Conservation (phyloP, 2,329 filamentous ascomycete species). For the Hirsutella thompsonii region DNA sequence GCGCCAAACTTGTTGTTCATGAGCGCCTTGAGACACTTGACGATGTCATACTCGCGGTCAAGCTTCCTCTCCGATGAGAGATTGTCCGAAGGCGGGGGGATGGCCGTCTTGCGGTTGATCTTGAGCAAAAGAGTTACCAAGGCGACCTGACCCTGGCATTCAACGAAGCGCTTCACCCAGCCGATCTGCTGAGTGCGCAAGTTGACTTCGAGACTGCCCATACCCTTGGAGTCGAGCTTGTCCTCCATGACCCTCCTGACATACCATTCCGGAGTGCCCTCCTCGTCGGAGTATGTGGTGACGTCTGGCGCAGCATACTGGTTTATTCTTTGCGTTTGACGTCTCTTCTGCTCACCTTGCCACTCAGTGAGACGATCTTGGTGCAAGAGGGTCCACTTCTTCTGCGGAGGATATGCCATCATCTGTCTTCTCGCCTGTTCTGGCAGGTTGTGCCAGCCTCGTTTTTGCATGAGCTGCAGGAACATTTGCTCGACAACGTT, state of each 20-base stretch:
- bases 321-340: constrained; percentile 59
- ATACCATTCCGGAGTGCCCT: constrained; percentile 96
- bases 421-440: constrained; percentile 92
- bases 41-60: constrained; percentile 89
- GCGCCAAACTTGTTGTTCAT: constrained; percentile 99
- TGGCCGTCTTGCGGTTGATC: constrained; percentile 76
- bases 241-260: constrained; percentile 96
- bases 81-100: constrained; percentile 53
- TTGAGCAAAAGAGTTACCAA: constrained; percentile 88
- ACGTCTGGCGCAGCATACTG: constrained; percentile 59
- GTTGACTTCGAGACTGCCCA: constrained; percentile 89
- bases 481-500: constrained; percentile 84
- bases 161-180: constrained; percentile 94
- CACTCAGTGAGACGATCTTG: constrained; percentile 88
- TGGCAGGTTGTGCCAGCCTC: constrained; percentile 93
- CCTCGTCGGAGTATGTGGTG: constrained; percentile 73
- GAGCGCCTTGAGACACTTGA: constrained; percentile 91
- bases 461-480: constrained; percentile 86
- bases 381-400: constrained; percentile 96
- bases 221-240: constrained; percentile 77
- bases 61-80: constrained; percentile 60
- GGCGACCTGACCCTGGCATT: constrained; percentile 93
- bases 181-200: constrained; percentile 91
- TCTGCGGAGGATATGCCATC: constrained; percentile 84
- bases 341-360: constrained; percentile 86